Percentiles rank a stretch among this genome's conserved stretches.
Evolutionary conservation across 768 basidiomycete species (phyloP).

Genomic region (Russula ochroleuca): DNA sequence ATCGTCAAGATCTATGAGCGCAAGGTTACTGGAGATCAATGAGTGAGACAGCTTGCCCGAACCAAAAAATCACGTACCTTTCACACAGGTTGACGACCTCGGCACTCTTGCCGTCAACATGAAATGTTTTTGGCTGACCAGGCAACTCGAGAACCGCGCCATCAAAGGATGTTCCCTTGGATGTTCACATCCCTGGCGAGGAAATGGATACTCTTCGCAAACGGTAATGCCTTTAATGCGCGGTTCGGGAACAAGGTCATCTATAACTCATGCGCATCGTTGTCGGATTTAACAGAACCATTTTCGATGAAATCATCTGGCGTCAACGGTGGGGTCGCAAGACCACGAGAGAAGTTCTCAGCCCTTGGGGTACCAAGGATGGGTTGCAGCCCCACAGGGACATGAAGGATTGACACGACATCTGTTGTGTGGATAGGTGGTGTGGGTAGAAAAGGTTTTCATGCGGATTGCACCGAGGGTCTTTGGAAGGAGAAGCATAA

Average conservation of each 20-base stretch:
- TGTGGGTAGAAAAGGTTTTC: conserved; percentile 36
- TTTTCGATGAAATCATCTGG: conserved; percentile 59
- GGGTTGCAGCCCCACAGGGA: conserved; percentile 29
- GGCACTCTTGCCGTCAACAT: conserved; percentile 81
- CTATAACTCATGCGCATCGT: conserved; percentile 72
- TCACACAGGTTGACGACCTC: conserved; percentile 75
- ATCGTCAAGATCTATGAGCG: conserved; percentile 82
- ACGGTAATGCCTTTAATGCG: conserved; percentile 62
- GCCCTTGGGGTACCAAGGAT: conserved; percentile 27
- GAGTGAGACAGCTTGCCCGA: conserved; percentile 4
- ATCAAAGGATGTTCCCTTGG: conserved; percentile 67
- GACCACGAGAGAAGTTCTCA: conserved; percentile 33
- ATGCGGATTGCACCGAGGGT: conserved; percentile 34
- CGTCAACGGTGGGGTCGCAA: conserved; percentile 73
- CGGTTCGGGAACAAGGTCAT: conserved; percentile 73
- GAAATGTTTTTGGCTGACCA: conserved; percentile 67
- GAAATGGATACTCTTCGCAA: conserved; percentile 74
- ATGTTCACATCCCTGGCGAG: conserved; percentile 59
- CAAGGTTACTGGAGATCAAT: conserved; percentile 58
- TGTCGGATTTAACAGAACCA: conserved; percentile 41
- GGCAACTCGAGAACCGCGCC: conserved; percentile 76
- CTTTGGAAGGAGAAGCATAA: conserved; percentile 38
- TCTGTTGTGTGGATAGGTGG: conserved; percentile 26
- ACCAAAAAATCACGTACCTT: conserved; percentile 47
- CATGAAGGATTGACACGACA: conserved; percentile 16